Evolutionary conservation across 2,329 filamentous ascomycete genomes (phyloP).

Genomic region (Penicillium sp.): DNA sequence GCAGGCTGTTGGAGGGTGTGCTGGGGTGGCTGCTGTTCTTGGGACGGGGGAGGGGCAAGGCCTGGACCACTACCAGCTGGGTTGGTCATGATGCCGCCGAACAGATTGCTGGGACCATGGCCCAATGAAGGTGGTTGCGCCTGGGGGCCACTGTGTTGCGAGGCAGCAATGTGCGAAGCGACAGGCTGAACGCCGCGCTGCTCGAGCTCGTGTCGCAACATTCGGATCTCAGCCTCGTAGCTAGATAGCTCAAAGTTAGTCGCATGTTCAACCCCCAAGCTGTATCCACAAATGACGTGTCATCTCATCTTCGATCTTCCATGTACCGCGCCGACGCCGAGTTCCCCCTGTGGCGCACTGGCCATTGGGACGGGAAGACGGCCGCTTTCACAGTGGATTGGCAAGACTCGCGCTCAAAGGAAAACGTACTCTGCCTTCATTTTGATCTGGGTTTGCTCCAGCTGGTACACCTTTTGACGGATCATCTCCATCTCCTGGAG

Average conservation of each 20-base stretch:
- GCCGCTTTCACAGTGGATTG: no score
- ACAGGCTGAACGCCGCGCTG: constrained; percentile 58
- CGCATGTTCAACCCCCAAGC: constrained; percentile 1
- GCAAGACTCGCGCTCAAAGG: neutral
- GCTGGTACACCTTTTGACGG: constrained; percentile 82
- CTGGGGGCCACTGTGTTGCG: constrained; percentile 74
- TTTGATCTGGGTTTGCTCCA: constrained; percentile 82
- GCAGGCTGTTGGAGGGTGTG: constrained; percentile 56
- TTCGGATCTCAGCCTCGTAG: constrained; percentile 85
- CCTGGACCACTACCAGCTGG: constrained; percentile 77
- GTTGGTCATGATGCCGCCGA: constrained; percentile 93
- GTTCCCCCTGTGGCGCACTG: no score
- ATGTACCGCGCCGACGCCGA: no score
- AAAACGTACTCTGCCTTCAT: constrained; percentile 81
- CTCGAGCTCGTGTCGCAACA: constrained; percentile 82
- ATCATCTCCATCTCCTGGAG: constrained; percentile 94
- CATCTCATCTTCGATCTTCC: no score
- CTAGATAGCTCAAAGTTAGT: constrained; percentile 43
- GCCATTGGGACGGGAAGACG: neutral
- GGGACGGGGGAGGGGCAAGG: constrained; percentile 67
- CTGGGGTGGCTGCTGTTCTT: constrained; percentile 55
- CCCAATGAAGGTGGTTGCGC: constrained; percentile 80
- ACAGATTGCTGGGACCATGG: constrained; percentile 81
- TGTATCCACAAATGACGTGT: neutral
- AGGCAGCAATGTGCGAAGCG: constrained; percentile 65